Evolutionary conservation across 2,329 filamentous ascomycete species (phyloP).

Genomic region (Colletotrichum musae): DNA sequence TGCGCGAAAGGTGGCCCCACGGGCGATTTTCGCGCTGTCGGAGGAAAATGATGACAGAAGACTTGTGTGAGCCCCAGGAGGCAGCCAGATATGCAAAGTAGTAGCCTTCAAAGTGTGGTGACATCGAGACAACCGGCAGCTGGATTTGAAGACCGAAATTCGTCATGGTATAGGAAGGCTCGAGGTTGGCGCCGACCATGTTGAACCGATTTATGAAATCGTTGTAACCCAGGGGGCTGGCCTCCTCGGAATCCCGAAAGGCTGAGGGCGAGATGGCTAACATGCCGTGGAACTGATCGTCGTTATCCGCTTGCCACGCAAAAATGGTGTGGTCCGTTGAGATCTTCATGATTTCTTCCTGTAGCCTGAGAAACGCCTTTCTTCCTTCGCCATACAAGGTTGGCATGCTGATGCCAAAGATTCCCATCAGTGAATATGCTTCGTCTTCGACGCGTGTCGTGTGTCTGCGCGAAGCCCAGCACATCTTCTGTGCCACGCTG

Average conservation of each 20-base stretch:
- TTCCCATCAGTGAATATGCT: conserved; percentile 46
- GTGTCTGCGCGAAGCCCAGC: conserved; percentile 43
- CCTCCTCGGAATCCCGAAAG: not conserved
- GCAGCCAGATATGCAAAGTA: conserved; percentile 1
- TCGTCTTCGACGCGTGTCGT: conserved; percentile 44
- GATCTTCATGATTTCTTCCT: conserved; percentile 12
- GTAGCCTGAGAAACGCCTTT: conserved; percentile 43
- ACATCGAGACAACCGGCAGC: not conserved
- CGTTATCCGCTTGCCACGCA: not conserved
- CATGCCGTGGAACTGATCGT: not conserved
- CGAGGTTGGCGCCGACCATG: not conserved
- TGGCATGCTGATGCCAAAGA: conserved; percentile 48
- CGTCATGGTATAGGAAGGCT: not conserved
- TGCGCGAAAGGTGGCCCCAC: not conserved
- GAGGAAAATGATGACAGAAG: not conserved
- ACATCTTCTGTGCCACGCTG: conserved; percentile 46
- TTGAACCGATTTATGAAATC: not conserved
- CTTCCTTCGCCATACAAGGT: conserved; percentile 45
- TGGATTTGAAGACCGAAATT: conserved; percentile 2
- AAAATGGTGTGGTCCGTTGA: conserved; percentile 21
- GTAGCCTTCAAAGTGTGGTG: conserved; percentile 3
- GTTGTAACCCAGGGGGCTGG: not conserved
- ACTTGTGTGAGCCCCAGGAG: not conserved
- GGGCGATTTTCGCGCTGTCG: not conserved
- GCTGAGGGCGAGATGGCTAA: not conserved